Evolutionary conservation across 2,329 filamentous ascomycete genomes (phyloP).

Genomic region (Didymella segeticola): DNA sequence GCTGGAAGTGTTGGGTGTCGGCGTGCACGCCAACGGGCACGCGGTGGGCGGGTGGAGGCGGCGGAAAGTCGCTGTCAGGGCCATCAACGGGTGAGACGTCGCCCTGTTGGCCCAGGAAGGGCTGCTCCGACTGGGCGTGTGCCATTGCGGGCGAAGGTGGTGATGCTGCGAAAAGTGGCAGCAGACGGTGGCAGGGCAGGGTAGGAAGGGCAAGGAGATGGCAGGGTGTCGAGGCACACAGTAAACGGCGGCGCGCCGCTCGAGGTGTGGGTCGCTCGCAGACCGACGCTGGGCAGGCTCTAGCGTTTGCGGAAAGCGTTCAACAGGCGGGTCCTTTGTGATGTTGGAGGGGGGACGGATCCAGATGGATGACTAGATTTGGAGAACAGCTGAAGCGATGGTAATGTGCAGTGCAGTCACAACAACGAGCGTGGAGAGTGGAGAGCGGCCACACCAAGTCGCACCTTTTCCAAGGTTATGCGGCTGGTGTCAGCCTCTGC

Average conservation of each 20-base stretch:
- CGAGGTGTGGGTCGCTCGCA: slow-evolving; percentile 8
- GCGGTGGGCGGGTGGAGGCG: slow-evolving; percentile 45
- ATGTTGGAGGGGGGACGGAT: background rate
- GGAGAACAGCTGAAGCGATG: background rate
- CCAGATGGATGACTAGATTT: background rate
- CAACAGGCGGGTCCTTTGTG: background rate
- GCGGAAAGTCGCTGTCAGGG: slow-evolving; percentile 35
- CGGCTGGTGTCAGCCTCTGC: slow-evolving; percentile 18
- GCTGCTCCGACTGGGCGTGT: slow-evolving; percentile 16
- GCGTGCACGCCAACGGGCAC: slow-evolving; percentile 36
- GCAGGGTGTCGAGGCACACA: slow-evolving; percentile 3
- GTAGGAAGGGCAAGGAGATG: background rate
- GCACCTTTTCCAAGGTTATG: slow-evolving; percentile 14
- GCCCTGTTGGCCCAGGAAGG: slow-evolving; percentile 28
- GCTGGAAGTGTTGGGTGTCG: slow-evolving; percentile 28
- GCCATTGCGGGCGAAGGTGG: slow-evolving; percentile 3
- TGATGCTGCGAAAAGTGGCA: background rate
- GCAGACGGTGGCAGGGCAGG: background rate
- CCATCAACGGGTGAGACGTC: slow-evolving; percentile 32
- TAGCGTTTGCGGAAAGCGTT: slow-evolving; percentile 11
- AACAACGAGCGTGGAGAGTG: background rate
- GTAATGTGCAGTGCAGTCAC: background rate
- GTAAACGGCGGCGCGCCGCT: slow-evolving; percentile 11
- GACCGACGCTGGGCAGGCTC: background rate
- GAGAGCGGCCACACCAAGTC: slow-evolving; percentile 4